phyloP scores from a whole-genome alignment of 208 protist genomes.

The Blechomonas ayalai region DNA sequence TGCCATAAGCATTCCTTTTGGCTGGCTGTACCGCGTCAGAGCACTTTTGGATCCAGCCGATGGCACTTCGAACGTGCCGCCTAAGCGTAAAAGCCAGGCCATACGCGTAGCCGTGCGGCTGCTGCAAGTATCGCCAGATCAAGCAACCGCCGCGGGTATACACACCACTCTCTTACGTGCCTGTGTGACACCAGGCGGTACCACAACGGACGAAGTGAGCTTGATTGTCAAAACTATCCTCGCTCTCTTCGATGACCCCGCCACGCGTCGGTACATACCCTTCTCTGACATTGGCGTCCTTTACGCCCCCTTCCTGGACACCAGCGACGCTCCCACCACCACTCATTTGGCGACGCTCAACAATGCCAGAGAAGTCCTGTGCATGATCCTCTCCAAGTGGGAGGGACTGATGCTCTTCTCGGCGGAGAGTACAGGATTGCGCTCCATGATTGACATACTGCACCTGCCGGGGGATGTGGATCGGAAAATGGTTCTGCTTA shows the following conservation, averaged over 20 bases:
- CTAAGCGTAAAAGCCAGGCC: conserved; percentile 44
- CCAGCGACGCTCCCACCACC: conserved; percentile 10
- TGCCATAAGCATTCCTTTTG: conserved; percentile 57
- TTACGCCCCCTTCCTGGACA: conserved; percentile 71
- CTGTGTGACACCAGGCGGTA: conserved; percentile 54
- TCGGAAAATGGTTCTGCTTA: conserved; percentile 82
- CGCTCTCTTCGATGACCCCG: conserved; percentile 55
- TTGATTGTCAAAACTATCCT: conserved; percentile 49
- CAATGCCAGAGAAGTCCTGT: conserved; percentile 68
- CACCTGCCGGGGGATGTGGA: conserved; percentile 78
- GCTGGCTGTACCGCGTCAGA: conserved; percentile 76
- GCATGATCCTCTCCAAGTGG: conserved; percentile 63
- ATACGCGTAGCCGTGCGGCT: conserved; percentile 53
- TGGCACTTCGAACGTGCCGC: conserved; percentile 28
- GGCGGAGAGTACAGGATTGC: conserved; percentile 65
- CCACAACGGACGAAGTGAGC: conserved; percentile 51
- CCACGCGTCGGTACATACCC: conserved; percentile 61
- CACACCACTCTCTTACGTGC: conserved; percentile 61
- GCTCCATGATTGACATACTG: conserved; percentile 74
- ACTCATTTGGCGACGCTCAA: conserved; percentile 52
- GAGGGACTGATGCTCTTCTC: conserved; percentile 68
- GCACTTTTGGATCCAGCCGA: conserved; percentile 44
- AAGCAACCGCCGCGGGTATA: conserved; percentile 34
- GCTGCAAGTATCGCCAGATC: conserved; percentile 17
- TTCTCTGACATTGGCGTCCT: conserved; percentile 63